Evolutionary conservation across 768 basidiomycete genomes (phyloP), one percentile per base, ranked within the genome.

Genomic region (Leccinum disarticulatum): DNA sequence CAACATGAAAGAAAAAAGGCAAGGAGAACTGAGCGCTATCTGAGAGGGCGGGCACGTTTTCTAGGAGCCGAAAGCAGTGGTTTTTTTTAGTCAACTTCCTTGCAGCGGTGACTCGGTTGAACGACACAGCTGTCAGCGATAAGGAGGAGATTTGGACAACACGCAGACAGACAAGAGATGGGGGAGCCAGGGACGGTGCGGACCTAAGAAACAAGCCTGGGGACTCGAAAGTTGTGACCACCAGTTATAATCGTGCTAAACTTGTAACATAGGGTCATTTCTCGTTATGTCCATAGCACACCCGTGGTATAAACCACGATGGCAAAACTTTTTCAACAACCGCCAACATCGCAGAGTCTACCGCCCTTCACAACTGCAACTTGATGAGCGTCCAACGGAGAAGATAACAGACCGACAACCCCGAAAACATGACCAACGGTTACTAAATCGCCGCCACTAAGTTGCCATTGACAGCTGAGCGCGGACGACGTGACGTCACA

Each of bases 21-120:
- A 53, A 50, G 52, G 55, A 11, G 41, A 19, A 52, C 27, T 46
- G 55, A 67, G 62, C 61, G 62, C 65, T 73, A 67, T 68, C 63
- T 62, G 56, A 35, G 33, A 22, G 15, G 62, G 53, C 52, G 22
- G 56, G 54, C 68, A 73, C 70, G 72, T 73, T 73, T 68, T 64
- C 64, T 58, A 62, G 56, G 61, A 65, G 38, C 61, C 70, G 64
- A 70, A 59, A 50, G 49, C 49, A 28, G 48, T 36, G 49, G 59
- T 64, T 66, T 64, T 67, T 64, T 66, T 64, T 67, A 58, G 65
- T 63, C 60, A 69, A 65, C 53, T 61, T 66, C 65, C 54, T 61
- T 58, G 31, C 31, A 50, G 49, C 50, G 52, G 57, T 62, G 47
- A 33, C n/a, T 30, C 47, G 58, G 41, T 41, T 41, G 41, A 41